Conservation (phyloP, 1,284 basidiomycete species). For the Ustilago cynodontis region DNA sequence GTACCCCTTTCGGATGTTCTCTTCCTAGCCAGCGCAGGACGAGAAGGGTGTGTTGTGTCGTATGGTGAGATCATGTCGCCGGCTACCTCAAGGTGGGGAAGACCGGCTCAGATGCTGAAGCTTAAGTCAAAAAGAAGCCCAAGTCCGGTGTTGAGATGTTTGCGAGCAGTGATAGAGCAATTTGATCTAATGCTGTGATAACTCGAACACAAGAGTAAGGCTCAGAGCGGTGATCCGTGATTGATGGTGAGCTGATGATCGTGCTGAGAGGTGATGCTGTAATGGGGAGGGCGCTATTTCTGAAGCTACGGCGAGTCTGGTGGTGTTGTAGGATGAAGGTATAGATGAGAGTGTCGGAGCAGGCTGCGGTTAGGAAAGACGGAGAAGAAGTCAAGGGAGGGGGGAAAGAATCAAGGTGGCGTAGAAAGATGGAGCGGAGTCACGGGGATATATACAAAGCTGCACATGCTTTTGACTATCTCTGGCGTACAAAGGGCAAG, state of each 20-base stretch:
- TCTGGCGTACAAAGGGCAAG: constrained; percentile 4
- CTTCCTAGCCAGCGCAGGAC: constrained; percentile 37
- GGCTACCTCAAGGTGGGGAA: background rate
- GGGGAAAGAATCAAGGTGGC: constrained; percentile 10
- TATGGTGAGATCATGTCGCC: constrained; percentile 26
- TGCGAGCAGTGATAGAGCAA: background rate
- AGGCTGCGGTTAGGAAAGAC: background rate
- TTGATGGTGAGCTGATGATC: background rate
- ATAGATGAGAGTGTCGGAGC: background rate
- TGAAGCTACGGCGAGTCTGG: background rate
- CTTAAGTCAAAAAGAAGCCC: background rate
- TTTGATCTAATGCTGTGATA: background rate
- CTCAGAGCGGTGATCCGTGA: background rate
- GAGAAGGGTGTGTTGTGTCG: constrained; percentile 26
- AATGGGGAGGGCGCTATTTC: background rate
- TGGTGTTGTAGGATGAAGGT: background rate
- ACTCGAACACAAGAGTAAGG: background rate
- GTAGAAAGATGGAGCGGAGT: constrained; percentile 8
- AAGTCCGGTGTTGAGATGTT: background rate
- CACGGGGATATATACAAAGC: constrained; percentile 31
- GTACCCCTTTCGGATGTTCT: constrained; percentile 29
- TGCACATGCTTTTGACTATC: constrained; percentile 5
- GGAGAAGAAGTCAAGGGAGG: background rate
- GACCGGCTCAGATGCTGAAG: background rate
- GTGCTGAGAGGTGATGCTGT: background rate